These are phyloP conservation scores for Rhodamnia argentea DNA, from an alignment of 345 rosid genomes.

Conservation along the genomic window DNA sequence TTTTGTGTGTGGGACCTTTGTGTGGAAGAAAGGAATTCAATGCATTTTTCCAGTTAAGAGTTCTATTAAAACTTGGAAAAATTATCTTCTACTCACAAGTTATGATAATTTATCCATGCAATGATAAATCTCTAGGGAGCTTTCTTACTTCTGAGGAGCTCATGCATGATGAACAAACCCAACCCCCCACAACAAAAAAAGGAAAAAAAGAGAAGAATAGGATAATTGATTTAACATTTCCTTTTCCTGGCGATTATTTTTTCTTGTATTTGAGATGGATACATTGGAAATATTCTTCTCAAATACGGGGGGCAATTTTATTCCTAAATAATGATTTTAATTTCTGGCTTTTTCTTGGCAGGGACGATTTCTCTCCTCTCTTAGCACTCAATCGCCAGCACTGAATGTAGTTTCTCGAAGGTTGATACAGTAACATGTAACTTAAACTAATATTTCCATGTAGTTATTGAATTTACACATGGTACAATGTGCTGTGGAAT, in stretches of 20 bases:
- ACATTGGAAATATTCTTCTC: background rate
- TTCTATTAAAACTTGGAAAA: background rate
- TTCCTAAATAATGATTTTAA: background rate
- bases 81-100: background rate
- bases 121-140: background rate
- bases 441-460: background rate
- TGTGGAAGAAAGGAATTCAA: background rate
- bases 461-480: background rate
- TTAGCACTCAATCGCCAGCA: conserved; percentile 75
- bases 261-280: background rate
- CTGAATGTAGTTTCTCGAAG: conserved; percentile 88
- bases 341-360: conserved; percentile 2
- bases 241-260: background rate
- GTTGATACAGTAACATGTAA: conserved; percentile 17
- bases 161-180: background rate
- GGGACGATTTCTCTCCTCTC: conserved; percentile 81
- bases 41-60: background rate
- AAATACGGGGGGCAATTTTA: background rate
- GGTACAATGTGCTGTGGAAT: background rate
- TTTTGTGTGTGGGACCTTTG: background rate
- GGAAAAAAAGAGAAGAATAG: background rate
- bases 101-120: background rate
- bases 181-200: background rate
- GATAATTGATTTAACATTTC: background rate
- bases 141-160: background rate